Evolutionary conservation across 1,284 basidiomycete genomes (phyloP).

Genomic region (Apiotrichum mycotoxinovorans): DNA sequence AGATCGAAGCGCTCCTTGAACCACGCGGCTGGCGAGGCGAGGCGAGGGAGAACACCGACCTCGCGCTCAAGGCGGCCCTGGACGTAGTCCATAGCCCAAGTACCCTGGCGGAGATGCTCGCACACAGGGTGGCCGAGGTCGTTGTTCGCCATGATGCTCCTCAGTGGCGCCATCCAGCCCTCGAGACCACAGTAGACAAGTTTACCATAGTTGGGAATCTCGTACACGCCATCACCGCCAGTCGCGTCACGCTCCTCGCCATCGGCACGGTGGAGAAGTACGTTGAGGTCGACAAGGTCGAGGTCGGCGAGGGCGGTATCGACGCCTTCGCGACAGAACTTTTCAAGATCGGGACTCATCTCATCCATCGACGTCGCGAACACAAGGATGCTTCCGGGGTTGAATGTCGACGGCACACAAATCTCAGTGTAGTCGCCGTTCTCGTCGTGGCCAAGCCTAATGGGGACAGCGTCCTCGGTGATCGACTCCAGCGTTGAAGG

Average conservation of each 20-base stretch:
- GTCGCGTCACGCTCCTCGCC: constrained; percentile 88
- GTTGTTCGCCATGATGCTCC: constrained; percentile 76
- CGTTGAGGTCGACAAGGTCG: constrained; percentile 82
- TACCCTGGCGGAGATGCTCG: constrained; percentile 75
- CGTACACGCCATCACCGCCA: constrained; percentile 65
- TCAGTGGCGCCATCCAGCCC: constrained; percentile 88
- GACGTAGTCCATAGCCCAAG: constrained; percentile 86
- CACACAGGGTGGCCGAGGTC: constrained; percentile 89
- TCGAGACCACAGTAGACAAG: constrained; percentile 87
- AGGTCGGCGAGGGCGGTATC: constrained; percentile 69
- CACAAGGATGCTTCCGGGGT: constrained; percentile 85
- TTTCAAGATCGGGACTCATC: constrained; percentile 63
- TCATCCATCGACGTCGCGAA: constrained; percentile 71
- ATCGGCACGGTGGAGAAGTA: constrained; percentile 74
- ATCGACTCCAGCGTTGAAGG: constrained; percentile 68
- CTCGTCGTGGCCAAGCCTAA: constrained; percentile 55
- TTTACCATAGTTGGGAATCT: constrained; percentile 67
- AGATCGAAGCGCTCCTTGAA: constrained; percentile 75
- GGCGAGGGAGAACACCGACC: constrained; percentile 57
- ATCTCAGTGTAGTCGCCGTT: constrained; percentile 74
- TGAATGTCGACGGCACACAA: constrained; percentile 76
- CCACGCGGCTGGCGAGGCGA: constrained; percentile 72
- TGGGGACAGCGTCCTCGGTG: constrained; percentile 54
- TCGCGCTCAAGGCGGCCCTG: constrained; percentile 60
- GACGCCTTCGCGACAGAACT: constrained; percentile 64